phyloP scores from a whole-genome alignment of 2,329 filamentous ascomycete genomes.

The Stenocarpella maydis region DNA sequence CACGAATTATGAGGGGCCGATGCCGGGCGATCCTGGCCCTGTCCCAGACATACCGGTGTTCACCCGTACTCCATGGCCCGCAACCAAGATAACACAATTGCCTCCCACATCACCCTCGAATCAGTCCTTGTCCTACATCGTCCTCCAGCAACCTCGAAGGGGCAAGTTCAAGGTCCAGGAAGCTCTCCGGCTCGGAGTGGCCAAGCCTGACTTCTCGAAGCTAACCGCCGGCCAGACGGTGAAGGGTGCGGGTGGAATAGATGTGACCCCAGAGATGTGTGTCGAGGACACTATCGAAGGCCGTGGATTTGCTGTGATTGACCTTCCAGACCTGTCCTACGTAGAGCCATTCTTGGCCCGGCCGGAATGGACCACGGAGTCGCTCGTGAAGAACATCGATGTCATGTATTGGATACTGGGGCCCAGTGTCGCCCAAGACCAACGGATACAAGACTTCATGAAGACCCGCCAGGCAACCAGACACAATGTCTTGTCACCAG shows the following conservation, averaged over 20 bases:
- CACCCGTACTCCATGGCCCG: slow-evolving; percentile 82
- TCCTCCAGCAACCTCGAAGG: slow-evolving; percentile 77
- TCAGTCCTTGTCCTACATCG: slow-evolving; percentile 84
- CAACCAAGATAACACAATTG: slow-evolving; percentile 67
- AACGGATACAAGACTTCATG: slow-evolving; percentile 75
- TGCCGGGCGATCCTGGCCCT: slow-evolving; percentile 57
- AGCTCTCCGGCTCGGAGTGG: slow-evolving; percentile 72
- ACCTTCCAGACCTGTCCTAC: slow-evolving; percentile 77
- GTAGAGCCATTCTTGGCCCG: slow-evolving; percentile 74
- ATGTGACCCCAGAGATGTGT: slow-evolving; percentile 87
- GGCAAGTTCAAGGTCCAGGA: slow-evolving; percentile 79
- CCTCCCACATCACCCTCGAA: slow-evolving; percentile 72
- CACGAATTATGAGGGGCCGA: slow-evolving; percentile 74
- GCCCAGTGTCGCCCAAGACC: slow-evolving; percentile 68
- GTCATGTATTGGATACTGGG: slow-evolving; percentile 86
- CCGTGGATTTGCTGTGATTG: slow-evolving; percentile 79
- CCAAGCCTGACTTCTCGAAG: slow-evolving; percentile 61
- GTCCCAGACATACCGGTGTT: slow-evolving; percentile 75
- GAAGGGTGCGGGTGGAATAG: slow-evolving; percentile 67
- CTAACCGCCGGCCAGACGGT: slow-evolving; percentile 73
- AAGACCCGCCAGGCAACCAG: slow-evolving; percentile 64
- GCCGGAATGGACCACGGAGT: slow-evolving; percentile 73
- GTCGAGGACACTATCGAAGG: slow-evolving; percentile 73
- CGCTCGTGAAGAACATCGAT: slow-evolving; percentile 72
- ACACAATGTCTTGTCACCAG: slow-evolving; percentile 80